phyloP scores from a whole-genome alignment of 108 stramenopile species.

The Skeletonema costatum region DNA sequence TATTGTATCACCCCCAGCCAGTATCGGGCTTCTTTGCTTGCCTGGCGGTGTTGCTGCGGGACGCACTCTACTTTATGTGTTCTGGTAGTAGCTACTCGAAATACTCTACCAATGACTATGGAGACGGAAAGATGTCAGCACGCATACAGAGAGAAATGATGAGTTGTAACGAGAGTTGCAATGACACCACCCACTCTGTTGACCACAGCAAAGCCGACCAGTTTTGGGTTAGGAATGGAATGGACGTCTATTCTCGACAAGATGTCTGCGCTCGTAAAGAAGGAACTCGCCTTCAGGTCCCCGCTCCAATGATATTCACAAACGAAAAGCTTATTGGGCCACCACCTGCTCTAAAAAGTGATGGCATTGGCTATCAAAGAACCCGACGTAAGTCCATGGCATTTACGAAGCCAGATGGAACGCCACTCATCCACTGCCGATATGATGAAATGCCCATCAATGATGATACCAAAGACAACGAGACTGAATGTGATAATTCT shows the following conservation, averaged over 20 bases:
- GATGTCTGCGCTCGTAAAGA: not conserved
- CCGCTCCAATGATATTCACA: not conserved
- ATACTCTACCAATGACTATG: too few species aligned
- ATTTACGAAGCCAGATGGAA: too few species aligned
- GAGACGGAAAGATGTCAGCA: not conserved
- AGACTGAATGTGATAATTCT: not conserved
- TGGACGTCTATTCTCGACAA: not conserved
- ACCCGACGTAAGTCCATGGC: not conserved
- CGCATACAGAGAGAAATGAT: not conserved
- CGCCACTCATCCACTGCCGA: not conserved
- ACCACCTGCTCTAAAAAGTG: not conserved
- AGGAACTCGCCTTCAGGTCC: not conserved
- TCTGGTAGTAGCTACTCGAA: too few species aligned
- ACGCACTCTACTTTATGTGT: not conserved
- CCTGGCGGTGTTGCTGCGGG: not conserved
- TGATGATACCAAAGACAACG: not conserved
- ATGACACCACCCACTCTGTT: too few species aligned
- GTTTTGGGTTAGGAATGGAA: not conserved
- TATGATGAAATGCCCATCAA: not conserved
- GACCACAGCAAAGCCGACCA: too few species aligned
- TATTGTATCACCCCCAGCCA: not conserved
- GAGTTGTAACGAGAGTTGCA: too few species aligned
- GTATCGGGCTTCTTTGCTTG: not conserved
- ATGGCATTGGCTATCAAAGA: not conserved
- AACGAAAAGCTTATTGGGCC: not conserved